A percentile compares a stretch with the other conserved stretches of the same genome.
Conservation (phyloP, 306 rosid genomes). For the Alnus rubra region DNA sequence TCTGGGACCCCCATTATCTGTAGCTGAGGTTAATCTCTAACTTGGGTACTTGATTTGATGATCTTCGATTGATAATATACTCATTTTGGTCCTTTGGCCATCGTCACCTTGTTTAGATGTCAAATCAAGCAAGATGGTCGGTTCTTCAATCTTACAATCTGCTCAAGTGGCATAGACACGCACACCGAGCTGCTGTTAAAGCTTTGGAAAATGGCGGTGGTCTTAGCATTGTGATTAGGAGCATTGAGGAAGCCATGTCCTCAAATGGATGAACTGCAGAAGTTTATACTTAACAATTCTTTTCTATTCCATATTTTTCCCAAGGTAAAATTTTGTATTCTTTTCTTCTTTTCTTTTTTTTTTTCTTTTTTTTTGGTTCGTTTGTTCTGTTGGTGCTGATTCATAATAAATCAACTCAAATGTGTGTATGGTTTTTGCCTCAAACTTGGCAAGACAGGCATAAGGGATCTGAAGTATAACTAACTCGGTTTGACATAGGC, state of each 20-base stretch:
- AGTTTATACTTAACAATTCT: not conserved
- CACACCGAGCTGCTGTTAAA: conserved; percentile 85
- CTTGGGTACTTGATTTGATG: conserved; percentile 23
- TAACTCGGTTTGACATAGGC: not conserved
- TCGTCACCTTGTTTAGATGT: conserved; percentile 59
- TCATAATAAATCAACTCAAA: not conserved
- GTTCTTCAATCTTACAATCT: conserved; percentile 92
- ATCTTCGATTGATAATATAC: not conserved
- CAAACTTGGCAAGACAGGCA: not conserved
- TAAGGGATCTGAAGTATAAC: not conserved
- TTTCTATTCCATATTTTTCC: not conserved
- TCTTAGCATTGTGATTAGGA: conserved; percentile 73
- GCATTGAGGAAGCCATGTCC: conserved; percentile 74
- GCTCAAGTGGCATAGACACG: conserved; percentile 83
- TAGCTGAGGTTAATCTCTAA: conserved; percentile 61
- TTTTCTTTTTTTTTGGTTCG: not conserved
- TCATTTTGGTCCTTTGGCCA: conserved; percentile 12
- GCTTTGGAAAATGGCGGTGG: conserved; percentile 79
- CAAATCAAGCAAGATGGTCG: conserved; percentile 98
- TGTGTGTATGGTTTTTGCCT: not conserved
- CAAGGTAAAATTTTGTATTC: not conserved
- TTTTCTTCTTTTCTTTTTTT: too few relatives aligned
- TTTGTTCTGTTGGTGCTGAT: not conserved
- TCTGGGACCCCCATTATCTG: conserved; percentile 80
- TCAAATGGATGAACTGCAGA: conserved; percentile 35